Evolutionary conservation across 2,329 filamentous ascomycete species (phyloP).

Genomic region (Trichoderma endophyticum): DNA sequence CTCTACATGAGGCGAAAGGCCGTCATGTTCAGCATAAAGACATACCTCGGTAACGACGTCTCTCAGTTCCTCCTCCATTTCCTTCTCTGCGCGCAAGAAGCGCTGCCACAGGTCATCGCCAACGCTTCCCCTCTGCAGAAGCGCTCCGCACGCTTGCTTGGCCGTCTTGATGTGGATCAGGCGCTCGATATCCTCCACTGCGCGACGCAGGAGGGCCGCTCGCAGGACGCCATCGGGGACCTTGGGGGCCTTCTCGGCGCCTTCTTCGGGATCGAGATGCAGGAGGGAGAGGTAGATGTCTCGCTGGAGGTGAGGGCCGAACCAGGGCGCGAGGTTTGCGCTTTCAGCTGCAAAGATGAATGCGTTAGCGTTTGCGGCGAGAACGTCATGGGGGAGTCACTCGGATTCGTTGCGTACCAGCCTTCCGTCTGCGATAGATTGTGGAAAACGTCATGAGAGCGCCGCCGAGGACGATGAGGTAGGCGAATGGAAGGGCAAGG

Average conservation of each 20-base stretch:
- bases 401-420: constrained; percentile 48
- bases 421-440: constrained; percentile 90
- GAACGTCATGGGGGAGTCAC: neutral
- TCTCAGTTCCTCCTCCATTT: constrained; percentile 92
- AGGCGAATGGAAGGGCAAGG: constrained; percentile 82
- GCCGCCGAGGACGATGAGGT: constrained; percentile 81
- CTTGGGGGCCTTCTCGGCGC: constrained; percentile 61
- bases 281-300: constrained; percentile 93
- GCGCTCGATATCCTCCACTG: constrained; percentile 87
- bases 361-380: constrained; percentile 2
- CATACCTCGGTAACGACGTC: constrained; percentile 90
- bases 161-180: constrained; percentile 84
- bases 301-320: constrained; percentile 82
- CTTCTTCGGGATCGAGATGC: constrained; percentile 65
- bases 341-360: constrained; percentile 57
- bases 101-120: constrained; percentile 95
- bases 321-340: constrained; percentile 90
- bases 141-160: constrained; percentile 79
- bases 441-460: constrained; percentile 89
- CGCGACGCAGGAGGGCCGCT: constrained; percentile 82
- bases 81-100: constrained; percentile 88
- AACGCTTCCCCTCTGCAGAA: constrained; percentile 87
- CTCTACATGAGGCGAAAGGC: too few species aligned
- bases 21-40: neutral
- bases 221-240: constrained; percentile 82